Percentiles rank a stretch among this genome's conserved stretches.
phyloP scores from a whole-genome alignment of 768 basidiomycete genomes.

The Tubosaeta brunneosetosa region DNA sequence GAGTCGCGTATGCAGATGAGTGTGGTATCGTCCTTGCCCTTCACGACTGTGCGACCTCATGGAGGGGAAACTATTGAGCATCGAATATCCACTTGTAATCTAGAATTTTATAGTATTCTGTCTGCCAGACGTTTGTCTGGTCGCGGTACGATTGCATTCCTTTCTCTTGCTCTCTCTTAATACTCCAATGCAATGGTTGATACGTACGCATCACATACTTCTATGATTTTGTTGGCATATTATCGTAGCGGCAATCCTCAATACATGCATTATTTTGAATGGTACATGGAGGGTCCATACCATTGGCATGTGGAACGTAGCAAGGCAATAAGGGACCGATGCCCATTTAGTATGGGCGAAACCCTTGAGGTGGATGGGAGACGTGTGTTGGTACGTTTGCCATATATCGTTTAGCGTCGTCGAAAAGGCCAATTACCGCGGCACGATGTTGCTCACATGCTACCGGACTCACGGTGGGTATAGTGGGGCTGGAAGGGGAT shows the following conservation, averaged over 20 bases:
- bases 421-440: constrained; percentile 18
- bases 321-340: too few species aligned
- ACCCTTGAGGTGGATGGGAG: not conserved
- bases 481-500: constrained; percentile 15
- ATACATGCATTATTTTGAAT: not conserved
- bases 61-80: constrained; percentile 20
- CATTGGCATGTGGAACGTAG: too few species aligned
- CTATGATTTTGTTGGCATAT: constrained; percentile 8
- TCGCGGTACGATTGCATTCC: constrained; percentile 13
- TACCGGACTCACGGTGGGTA: constrained; percentile 21
- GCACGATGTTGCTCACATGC: not conserved
- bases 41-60: constrained; percentile 9
- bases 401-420: not conserved
- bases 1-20: constrained; percentile 13
- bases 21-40: constrained; percentile 22
- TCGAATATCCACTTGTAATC: constrained; percentile 32
- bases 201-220: constrained; percentile 17
- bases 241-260: not conserved
- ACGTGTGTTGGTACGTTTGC: constrained; percentile 4
- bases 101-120: constrained; percentile 27
- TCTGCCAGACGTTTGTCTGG: constrained; percentile 13
- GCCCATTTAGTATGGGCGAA: too few species aligned
- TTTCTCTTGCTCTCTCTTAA: constrained; percentile 12
- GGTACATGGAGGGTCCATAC: too few species aligned
- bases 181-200: constrained; percentile 13